Percentiles rank a stretch among this genome's conserved stretches.
Conservation (phyloP, 805 yeast genomes). For the Saccharomycopsis sp. region DNA sequence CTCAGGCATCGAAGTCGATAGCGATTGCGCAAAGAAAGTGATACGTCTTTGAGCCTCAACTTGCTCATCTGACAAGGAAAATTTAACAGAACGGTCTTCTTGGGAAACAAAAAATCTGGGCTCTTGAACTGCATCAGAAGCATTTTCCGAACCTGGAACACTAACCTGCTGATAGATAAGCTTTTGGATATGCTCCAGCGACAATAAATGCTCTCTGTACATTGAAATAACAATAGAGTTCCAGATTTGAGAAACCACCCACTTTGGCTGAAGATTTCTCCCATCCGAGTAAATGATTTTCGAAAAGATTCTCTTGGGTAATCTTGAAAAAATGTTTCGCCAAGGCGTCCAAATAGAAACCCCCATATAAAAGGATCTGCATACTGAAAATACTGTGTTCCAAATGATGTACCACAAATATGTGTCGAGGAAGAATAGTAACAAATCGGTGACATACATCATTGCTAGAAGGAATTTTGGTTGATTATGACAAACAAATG, state of each 20-base stretch:
- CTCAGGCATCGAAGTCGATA: conserved; percentile 78
- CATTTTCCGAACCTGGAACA: conserved; percentile 30
- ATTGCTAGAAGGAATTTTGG: conserved; percentile 46
- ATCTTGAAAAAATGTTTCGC: conserved; percentile 67
- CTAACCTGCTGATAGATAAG: conserved; percentile 47
- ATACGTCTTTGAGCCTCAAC: conserved; percentile 78
- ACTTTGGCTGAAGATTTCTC: conserved; percentile 37
- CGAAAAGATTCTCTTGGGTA: conserved; percentile 68
- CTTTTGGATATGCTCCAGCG: conserved; percentile 62
- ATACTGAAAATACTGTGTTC: conserved; percentile 65
- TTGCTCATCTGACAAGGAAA: conserved; percentile 47
- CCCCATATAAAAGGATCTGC: conserved; percentile 63
- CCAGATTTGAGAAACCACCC: conserved; percentile 66
- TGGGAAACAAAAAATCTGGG: conserved; percentile 76
- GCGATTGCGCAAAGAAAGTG: conserved; percentile 83
- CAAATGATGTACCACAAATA: conserved; percentile 81
- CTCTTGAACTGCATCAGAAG: conserved; percentile 45
- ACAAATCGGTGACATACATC: conserved; percentile 51
- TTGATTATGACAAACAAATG: conserved; percentile 44
- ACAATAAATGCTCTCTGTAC: conserved; percentile 71
- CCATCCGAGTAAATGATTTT: conserved; percentile 48
- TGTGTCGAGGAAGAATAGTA: conserved; percentile 70
- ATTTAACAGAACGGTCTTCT: conserved; percentile 62
- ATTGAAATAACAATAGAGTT: conserved; percentile 74
- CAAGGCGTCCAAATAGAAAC: conserved; percentile 85